Evolutionary conservation across 169 alveolate species (phyloP), one percentile per base, ranked within the genome.

Genomic region (Babesia bovis): DNA sequence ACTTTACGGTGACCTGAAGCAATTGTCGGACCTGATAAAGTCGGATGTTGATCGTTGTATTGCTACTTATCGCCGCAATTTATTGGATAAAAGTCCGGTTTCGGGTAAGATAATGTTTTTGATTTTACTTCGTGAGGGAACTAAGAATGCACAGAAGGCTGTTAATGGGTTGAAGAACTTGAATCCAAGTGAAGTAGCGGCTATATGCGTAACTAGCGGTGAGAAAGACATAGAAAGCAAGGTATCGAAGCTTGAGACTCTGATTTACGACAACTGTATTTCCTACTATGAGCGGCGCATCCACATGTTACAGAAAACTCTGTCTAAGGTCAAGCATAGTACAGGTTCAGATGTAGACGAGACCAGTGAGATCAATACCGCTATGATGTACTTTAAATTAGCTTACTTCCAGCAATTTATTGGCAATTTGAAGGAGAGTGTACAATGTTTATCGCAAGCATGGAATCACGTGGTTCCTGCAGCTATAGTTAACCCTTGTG

Each of bases 171-270:
- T 78, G 45, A 78, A 78, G 75, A 36, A 32, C 56, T 40, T 78
- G 68, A 69, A 78, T 35, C 59, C 86, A 0, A 42, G 38, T 19
- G 86, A 78, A 26, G 86, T 78, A 17, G 76, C 75, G 13, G 86
- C 86, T 1, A 63, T 78, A 6, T 78, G 86, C 32, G 86, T 78
- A 23, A 50, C 86, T 25, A 56, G 86, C 21, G 86, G 86, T 6
- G 45, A 30, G 28, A 44, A 28, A 25, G 86, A 78, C 21, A 78
- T 78, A 2, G 4, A 66, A 45, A 32, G 28, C 26, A 78, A 78
- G 52, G 33, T 78, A 4, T 23, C 58, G 19, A 78, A 78, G 35
- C 55, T 78, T 28, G 86, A 78, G 58, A 74, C 66, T 47, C 49
- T 78, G 42, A 41, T 68, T 25, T 67, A 68, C 13, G 86, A 78